These are phyloP conservation scores for Pyrenochaeta sp. DNA, from an alignment of 2,329 filamentous ascomycete species.

Conservation along the genomic window DNA sequence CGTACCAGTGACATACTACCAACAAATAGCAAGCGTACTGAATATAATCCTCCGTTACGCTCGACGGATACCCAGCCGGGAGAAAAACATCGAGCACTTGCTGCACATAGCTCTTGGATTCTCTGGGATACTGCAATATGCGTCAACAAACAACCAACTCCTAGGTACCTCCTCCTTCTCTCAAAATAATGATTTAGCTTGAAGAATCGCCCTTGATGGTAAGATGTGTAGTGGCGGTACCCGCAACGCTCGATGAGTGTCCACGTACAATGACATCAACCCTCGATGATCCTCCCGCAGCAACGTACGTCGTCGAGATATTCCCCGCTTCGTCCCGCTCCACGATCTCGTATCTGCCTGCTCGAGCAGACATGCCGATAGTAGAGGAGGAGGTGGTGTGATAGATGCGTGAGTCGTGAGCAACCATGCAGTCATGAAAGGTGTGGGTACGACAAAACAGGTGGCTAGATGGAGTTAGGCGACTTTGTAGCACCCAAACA, in stretches of 20 bases:
- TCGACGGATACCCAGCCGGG: slow-evolving; percentile 86
- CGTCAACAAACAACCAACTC: neutral
- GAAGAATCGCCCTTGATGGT: no score
- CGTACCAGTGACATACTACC: neutral
- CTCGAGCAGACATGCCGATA: slow-evolving; percentile 7
- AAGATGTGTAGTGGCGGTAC: no score
- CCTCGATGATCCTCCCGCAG: slow-evolving; percentile 43
- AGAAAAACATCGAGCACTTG: slow-evolving; percentile 76
- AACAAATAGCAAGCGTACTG: slow-evolving; percentile 56
- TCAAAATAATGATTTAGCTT: no score
- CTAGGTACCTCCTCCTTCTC: neutral
- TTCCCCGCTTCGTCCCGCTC: slow-evolving; percentile 62
- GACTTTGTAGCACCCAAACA: no score
- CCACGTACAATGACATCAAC: slow-evolving; percentile 58
- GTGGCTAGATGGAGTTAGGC: no score
- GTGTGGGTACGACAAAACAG: no score
- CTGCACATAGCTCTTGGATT: slow-evolving; percentile 35
- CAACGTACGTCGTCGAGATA: slow-evolving; percentile 59
- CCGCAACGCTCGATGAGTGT: no score
- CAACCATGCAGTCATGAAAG: no score
- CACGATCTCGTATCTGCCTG: slow-evolving; percentile 22
- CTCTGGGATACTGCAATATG: slow-evolving; percentile 6
- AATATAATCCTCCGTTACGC: slow-evolving; percentile 84
- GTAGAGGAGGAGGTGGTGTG: neutral
- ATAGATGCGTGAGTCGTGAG: neutral